phyloP scores from a whole-genome alignment of 1,284 basidiomycete species.

The Cystobasidium sp. region DNA sequence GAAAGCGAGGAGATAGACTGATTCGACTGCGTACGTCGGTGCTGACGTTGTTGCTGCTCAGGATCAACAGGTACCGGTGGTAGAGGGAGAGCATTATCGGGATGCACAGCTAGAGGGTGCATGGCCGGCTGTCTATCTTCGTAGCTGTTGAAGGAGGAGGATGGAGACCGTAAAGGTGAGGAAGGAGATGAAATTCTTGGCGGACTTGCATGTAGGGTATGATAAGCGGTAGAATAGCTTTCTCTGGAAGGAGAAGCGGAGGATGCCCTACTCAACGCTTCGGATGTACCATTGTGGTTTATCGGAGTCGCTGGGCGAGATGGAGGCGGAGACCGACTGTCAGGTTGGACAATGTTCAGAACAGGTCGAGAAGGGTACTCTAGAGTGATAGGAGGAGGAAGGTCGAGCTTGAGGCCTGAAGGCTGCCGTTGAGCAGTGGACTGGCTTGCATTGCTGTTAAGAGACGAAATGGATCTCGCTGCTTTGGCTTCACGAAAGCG shows the following conservation, averaged over 20 bases:
- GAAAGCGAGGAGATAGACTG: constrained; percentile 41
- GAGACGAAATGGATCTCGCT: constrained; percentile 31
- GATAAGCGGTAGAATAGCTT: constrained; percentile 5
- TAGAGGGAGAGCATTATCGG: constrained; percentile 39
- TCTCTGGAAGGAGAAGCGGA: constrained; percentile 13
- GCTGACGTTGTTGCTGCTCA: constrained; percentile 11
- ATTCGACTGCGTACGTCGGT: constrained; percentile 21
- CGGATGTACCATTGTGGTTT: background rate
- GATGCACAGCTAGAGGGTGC: constrained; percentile 33
- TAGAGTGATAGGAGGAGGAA: constrained; percentile 30
- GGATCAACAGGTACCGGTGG: constrained; percentile 38
- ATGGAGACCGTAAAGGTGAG: background rate
- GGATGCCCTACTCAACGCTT: background rate
- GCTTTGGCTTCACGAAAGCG: constrained; percentile 36
- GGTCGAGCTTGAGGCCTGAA: constrained; percentile 31
- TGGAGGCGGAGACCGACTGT: background rate
- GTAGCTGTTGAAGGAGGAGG: background rate
- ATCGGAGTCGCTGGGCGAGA: background rate
- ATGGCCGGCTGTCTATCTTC: background rate
- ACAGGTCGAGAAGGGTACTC: constrained; percentile 11
- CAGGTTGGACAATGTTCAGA: constrained; percentile 8
- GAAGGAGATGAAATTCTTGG: background rate
- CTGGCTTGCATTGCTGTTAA: constrained; percentile 12
- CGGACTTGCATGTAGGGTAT: constrained; percentile 2
- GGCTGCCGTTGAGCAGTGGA: background rate